Evolutionary conservation across 371 early-diverging fungal genomes (phyloP).

Genomic region (Saksenaea oblongispora): DNA sequence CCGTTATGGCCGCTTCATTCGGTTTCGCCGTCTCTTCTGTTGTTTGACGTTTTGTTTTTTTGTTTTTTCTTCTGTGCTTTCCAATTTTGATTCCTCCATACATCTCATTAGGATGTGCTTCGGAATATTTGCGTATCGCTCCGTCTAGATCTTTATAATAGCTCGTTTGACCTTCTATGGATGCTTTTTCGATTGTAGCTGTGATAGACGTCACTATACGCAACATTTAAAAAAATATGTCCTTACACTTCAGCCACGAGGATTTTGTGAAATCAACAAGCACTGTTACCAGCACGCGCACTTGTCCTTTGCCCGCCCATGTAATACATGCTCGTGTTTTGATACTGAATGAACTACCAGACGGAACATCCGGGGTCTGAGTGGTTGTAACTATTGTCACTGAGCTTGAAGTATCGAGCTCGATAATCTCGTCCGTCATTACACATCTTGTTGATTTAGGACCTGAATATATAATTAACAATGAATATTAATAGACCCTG

Average conservation of each 20-base stretch:
- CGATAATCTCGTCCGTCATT: conserved; percentile 59
- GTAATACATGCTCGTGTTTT: conserved; percentile 82
- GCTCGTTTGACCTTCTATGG: conserved; percentile 62
- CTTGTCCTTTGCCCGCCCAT: conserved; percentile 68
- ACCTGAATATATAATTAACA: conserved; percentile 29
- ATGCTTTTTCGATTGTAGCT: conserved; percentile 72
- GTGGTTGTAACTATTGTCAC: conserved; percentile 66
- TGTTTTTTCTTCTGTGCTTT: neutral
- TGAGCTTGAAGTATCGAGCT: conserved; percentile 59
- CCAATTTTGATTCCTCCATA: neutral
- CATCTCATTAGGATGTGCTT: conserved; percentile 8
- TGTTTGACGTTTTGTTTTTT: neutral
- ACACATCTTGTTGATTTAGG: conserved; percentile 75
- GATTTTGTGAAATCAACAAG: conserved; percentile 72
- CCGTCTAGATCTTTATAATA: conserved; percentile 61
- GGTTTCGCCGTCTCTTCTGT: neutral
- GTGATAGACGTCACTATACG: conserved; percentile 3
- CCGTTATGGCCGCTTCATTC: neutral
- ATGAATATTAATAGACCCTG: neutral
- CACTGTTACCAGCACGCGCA: conserved; percentile 69
- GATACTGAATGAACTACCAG: conserved; percentile 75
- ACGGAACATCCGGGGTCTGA: conserved; percentile 85
- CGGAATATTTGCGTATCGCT: conserved; percentile 56
- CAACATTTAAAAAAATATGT: neutral
- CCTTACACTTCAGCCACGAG: conserved; percentile 75